A percentile compares a stretch with the other conserved stretches of the same genome.
phyloP scores from a whole-genome alignment of 176 grass and related monocot species.

The Rhynchospora tenuis region DNA sequence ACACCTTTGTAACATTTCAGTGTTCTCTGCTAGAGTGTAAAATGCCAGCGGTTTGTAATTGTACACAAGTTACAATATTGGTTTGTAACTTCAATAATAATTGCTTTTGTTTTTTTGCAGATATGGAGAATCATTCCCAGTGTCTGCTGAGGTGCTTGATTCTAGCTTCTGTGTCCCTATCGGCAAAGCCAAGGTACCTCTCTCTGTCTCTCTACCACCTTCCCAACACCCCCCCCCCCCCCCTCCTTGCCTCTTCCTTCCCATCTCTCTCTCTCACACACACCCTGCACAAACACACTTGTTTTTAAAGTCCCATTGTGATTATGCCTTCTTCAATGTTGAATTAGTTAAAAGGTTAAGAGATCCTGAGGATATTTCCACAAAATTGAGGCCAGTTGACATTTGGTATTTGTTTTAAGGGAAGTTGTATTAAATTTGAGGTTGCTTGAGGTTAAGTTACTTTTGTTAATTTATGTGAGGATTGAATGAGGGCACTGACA shows the following conservation, averaged over 20 bases:
- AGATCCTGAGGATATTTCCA: background rate
- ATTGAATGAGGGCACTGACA: background rate
- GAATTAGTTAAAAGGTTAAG: background rate
- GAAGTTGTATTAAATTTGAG: background rate
- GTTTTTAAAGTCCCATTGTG: background rate
- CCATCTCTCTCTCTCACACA: no score
- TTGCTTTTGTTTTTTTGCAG: conserved; percentile 36
- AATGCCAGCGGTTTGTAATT: background rate
- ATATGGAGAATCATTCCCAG: conserved; percentile 87
- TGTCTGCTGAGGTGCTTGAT: conserved; percentile 93
- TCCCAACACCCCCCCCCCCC: background rate
- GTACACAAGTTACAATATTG: background rate
- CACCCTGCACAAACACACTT: background rate
- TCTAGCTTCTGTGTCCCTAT: conserved; percentile 91
- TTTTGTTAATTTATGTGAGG: background rate
- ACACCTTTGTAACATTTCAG: background rate
- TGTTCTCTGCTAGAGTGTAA: background rate
- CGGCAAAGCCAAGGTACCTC: conserved; percentile 87
- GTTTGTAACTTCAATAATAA: background rate
- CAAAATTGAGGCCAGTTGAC: background rate
- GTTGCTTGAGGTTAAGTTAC: background rate
- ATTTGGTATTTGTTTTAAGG: background rate
- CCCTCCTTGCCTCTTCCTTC: no score
- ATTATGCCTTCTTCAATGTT: background rate
- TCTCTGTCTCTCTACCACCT: background rate